Evolutionary conservation across 805 yeast species (phyloP).

Genomic region (Pichia ethanolica): DNA sequence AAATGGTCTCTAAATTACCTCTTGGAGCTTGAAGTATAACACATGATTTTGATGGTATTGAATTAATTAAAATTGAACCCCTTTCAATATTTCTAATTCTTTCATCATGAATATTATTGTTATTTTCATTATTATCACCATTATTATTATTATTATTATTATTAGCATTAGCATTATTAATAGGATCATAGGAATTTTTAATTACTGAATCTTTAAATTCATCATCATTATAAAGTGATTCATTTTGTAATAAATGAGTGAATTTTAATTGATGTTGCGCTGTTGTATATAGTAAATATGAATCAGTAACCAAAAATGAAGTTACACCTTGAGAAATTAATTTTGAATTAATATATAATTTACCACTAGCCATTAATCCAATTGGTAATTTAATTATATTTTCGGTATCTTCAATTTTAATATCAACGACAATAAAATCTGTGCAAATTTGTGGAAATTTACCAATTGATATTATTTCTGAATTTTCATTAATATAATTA

Average conservation of each 20-base stretch:
- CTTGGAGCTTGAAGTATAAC: conserved; percentile 90
- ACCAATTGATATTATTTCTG: conserved; percentile 23
- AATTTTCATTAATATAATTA: conserved; percentile 26
- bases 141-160: conserved; percentile 43
- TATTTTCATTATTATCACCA: conserved; percentile 46
- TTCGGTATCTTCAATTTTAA: conserved; percentile 7
- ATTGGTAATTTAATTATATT: conserved; percentile 31
- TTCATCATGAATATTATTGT: conserved; percentile 45
- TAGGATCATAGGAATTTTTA: not conserved
- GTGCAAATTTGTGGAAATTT: conserved; percentile 67
- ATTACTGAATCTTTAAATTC: conserved; percentile 1
- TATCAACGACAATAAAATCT: conserved; percentile 39
- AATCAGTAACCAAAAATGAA: conserved; percentile 65
- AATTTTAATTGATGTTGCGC: conserved; percentile 81
- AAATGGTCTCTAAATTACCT: conserved; percentile 91
- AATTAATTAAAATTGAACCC: conserved; percentile 78
- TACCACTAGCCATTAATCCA: conserved; percentile 73
- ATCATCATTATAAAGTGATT: conserved; percentile 15
- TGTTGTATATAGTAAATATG: conserved; percentile 74
- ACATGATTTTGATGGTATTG: conserved; percentile 73
- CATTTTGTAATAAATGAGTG: conserved; percentile 47
- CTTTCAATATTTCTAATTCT: conserved; percentile 84
- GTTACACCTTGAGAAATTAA: conserved; percentile 71
- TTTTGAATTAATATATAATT: conserved; percentile 54
- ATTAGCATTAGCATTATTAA: conserved; percentile 11